Evolutionary conservation across 495 filamentous ascomycete species (phyloP).

Genomic region (Talaromyces borbonicus): DNA sequence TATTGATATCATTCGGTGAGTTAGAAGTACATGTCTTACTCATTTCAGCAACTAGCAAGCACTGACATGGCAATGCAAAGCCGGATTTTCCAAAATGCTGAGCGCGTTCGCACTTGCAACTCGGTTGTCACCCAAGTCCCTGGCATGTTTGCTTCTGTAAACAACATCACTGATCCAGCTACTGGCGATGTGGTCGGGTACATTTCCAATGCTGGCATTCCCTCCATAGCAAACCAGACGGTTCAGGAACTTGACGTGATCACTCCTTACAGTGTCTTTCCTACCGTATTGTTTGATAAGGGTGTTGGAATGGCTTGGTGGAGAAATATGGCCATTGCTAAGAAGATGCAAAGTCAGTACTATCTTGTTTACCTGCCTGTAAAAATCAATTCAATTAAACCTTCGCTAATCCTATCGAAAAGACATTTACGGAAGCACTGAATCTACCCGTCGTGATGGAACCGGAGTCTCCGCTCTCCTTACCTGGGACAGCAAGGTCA

Average conservation of each 20-base stretch:
- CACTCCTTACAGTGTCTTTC: constrained; percentile 25
- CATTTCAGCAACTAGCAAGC: background rate
- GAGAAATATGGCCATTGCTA: constrained; percentile 28
- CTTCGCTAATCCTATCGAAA: background rate
- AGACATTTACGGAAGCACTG: constrained; percentile 26
- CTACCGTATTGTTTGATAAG: constrained; percentile 19
- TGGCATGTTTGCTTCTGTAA: constrained; percentile 29
- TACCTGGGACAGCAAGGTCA: constrained; percentile 29
- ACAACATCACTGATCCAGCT: constrained; percentile 21
- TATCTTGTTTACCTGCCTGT: background rate
- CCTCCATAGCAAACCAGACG: constrained; percentile 22
- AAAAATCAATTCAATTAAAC: constrained; percentile 5
- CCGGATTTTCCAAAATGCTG: constrained; percentile 21
- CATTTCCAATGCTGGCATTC: constrained; percentile 25
- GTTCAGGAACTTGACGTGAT: constrained; percentile 23
- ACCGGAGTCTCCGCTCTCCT: constrained; percentile 21
- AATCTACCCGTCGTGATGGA: constrained; percentile 25
- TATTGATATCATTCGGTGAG: constrained; percentile 19
- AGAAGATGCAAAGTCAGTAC: constrained; percentile 25
- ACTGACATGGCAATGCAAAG: constrained; percentile 6
- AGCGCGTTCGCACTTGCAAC: constrained; percentile 27
- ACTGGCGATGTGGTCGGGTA: constrained; percentile 21
- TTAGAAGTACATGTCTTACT: background rate
- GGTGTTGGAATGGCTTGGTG: constrained; percentile 26
- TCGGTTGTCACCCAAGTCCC: constrained; percentile 18